Base-by-base conservation (phyloP, 257 asterid genomes). In the Solanum appendiculatum region DNA sequence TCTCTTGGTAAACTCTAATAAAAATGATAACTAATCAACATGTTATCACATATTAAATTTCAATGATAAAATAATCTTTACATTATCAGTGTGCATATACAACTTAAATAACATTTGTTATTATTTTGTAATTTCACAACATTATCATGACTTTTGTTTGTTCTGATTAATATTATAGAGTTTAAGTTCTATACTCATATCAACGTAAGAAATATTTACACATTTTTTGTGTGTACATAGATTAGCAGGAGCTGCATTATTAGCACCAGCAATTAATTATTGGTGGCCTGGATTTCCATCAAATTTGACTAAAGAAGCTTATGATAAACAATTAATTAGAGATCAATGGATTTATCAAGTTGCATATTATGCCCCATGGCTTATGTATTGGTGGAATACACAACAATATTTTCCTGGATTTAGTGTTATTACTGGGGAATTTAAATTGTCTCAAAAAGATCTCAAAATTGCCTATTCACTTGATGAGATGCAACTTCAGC, bases 211-310 rank as follows among this genome's bases (percentile, higher is more conserved):
- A 54, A 54, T 54, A 2, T 54, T 54, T 7, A 54, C n/a, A 33
- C 2, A 7, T 14, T 23, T 13, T 16, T 18, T 68, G 15, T 12
- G 5, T 31, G 33, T 48, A 44, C 23, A 75, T 88, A 94, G 98
- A 91, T 87, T 95, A 87, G 94, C 93, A 75, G 96, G 98, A 60
- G 97, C 90, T 3, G 86, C 94, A 37, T 75, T 95, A 88, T 16
- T 93, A 86, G 93, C 90, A 68, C 97, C 98, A 1, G 96, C 92
- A 84, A 89, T 95, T 78, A 94, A 95, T 89, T 95, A 95, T 90
- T 91, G 97, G 95, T 95, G 98, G 97, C 90, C 95, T 42, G 84
- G 97, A 85, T 94, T 95, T 87, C 97, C 98, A 5, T 83, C 93
- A 73, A 64, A 89, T 33, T 87, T 95, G 85, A 92, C 92, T 7